These are phyloP conservation scores for Mycosphaerella sp. DNA, from an alignment of 2,329 filamentous ascomycete species.

Conservation along the genomic window DNA sequence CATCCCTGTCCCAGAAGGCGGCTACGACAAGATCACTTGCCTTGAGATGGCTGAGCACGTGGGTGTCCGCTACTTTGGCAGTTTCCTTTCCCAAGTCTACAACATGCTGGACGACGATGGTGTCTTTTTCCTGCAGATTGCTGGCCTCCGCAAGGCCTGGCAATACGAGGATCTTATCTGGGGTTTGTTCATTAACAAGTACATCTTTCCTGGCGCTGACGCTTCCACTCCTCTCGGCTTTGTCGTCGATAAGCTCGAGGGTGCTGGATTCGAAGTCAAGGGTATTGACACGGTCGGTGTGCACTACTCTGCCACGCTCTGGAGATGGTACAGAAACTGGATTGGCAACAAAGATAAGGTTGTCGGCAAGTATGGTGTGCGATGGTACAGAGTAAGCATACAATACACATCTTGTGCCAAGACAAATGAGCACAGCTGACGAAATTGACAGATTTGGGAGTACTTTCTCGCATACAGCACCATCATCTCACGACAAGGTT, in stretches of 20 bases:
- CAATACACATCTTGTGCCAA: background rate
- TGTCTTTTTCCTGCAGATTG: constrained; percentile 91
- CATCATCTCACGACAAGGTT: constrained; percentile 76
- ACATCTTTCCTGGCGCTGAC: constrained; percentile 95
- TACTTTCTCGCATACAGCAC: constrained; percentile 82
- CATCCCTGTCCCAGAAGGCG: constrained; percentile 67
- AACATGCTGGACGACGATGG: constrained; percentile 97
- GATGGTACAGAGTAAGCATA: constrained; percentile 82
- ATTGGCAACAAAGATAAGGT: constrained; percentile 89
- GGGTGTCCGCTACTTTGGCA: constrained; percentile 77
- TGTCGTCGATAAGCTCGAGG: constrained; percentile 78
- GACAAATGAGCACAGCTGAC: constrained; percentile 3
- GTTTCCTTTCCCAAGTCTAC: constrained; percentile 79
- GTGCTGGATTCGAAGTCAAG: constrained; percentile 86
- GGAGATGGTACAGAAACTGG: constrained; percentile 99
- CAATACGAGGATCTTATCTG: constrained; percentile 97
- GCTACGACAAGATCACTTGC: constrained; percentile 91
- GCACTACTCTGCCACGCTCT: constrained; percentile 93
- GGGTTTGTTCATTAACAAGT: constrained; percentile 99
- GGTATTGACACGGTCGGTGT: constrained; percentile 86
- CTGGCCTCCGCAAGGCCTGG: constrained; percentile 89
- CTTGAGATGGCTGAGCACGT: constrained; percentile 99
- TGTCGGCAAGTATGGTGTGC: constrained; percentile 85
- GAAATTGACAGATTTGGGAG: constrained; percentile 65
- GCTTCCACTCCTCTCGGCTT: constrained; percentile 88